These are phyloP conservation scores for Trametes versicolor DNA, from an alignment of 1,284 basidiomycete species.

Conservation along the genomic window DNA sequence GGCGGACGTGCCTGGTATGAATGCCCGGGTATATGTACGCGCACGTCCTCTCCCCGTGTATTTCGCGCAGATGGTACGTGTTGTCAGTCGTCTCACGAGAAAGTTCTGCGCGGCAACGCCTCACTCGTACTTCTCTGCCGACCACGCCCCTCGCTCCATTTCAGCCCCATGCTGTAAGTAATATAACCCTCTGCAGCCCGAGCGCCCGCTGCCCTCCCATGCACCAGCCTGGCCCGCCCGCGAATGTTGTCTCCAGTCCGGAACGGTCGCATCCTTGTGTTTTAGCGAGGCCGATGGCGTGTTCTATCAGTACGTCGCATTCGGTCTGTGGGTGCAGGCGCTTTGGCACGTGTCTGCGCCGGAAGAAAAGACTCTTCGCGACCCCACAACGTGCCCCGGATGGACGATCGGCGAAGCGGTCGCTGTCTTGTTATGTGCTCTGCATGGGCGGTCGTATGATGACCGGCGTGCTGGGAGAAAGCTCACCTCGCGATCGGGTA, in stretches of 20 bases:
- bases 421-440: not conserved
- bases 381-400: constrained; percentile 18
- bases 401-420: not conserved
- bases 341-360: constrained; percentile 12
- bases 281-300: constrained; percentile 17
- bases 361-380: not conserved
- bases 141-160: constrained; percentile 12
- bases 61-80: not conserved
- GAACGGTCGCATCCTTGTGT: constrained; percentile 1
- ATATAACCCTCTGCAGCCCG: constrained; percentile 3
- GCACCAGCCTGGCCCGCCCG: not conserved
- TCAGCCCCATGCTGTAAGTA: constrained; percentile 9
- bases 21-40: constrained; percentile 7
- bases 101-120: constrained; percentile 13
- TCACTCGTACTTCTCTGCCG: constrained; percentile 1
- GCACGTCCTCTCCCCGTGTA: not conserved
- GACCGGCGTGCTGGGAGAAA: not conserved
- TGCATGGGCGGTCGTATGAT: not conserved
- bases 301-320: constrained; percentile 15
- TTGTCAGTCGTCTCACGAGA: constrained; percentile 5
- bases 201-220: not conserved
- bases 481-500: not conserved
- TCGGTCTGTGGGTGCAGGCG: constrained; percentile 12
- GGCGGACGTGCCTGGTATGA: not conserved
- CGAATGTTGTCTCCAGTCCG: not conserved